phyloP scores from a whole-genome alignment of 352 stramenopile genomes.

The Blastocystis hominis region DNA sequence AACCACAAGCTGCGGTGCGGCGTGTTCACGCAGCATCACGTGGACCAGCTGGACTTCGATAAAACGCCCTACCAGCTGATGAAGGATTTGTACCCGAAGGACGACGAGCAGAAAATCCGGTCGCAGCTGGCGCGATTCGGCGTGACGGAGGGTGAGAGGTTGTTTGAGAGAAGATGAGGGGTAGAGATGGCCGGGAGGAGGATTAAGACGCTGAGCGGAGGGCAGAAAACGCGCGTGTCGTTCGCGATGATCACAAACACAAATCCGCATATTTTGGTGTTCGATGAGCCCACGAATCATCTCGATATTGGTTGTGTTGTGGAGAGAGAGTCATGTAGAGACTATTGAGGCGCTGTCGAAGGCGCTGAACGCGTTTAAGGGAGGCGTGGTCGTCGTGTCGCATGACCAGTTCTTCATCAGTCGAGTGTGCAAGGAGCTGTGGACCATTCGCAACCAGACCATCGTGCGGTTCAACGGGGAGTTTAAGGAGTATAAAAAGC shows the following conservation, averaged over 20 bases:
- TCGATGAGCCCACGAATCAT: conserved; percentile 99
- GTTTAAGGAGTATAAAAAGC: conserved; percentile 80
- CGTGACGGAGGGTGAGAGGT: conserved; percentile 61
- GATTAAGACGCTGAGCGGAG: conserved; percentile 93
- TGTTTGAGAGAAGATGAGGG: neutral
- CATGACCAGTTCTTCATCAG: conserved; percentile 91
- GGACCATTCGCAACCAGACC: conserved; percentile 79
- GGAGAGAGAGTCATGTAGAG: conserved; percentile 65
- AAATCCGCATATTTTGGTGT: conserved; percentile 82
- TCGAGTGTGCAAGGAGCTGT: conserved; percentile 80
- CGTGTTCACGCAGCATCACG: conserved; percentile 59
- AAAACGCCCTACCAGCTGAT: conserved; percentile 67
- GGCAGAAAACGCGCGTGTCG: conserved; percentile 96
- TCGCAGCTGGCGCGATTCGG: conserved; percentile 63
- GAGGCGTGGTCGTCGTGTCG: conserved; percentile 86
- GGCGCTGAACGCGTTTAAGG: conserved; percentile 88
- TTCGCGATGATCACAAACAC: conserved; percentile 95
- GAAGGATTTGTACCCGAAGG: conserved; percentile 60
- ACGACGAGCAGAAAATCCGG: conserved; percentile 62
- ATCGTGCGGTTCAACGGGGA: conserved; percentile 82
- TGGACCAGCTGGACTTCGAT: conserved; percentile 68
- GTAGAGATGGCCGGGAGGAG: conserved; percentile 80
- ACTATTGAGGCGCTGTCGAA: conserved; percentile 87
- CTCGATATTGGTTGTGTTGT: conserved; percentile 80
- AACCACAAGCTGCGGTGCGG: conserved; percentile 61